phyloP scores from a whole-genome alignment of 257 asterid genomes.

The Craterostigma plantagineum region DNA sequence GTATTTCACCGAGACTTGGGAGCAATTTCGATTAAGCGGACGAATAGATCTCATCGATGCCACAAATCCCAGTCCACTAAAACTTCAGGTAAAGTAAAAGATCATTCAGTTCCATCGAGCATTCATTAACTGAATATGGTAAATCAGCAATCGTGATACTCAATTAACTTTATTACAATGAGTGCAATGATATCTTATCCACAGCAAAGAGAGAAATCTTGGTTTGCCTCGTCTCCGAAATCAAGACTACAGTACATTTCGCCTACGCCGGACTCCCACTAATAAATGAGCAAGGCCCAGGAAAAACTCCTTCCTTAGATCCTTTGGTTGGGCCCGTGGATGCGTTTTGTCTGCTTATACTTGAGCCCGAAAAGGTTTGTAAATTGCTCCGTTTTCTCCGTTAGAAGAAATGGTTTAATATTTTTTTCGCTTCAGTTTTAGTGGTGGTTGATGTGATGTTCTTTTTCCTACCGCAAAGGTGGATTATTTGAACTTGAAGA shows the following conservation, averaged over 20 bases:
- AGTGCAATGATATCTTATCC: too few species aligned
- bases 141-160: too few species aligned
- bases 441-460: too few species aligned
- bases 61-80: conserved; percentile 34
- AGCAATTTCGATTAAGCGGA: conserved; percentile 73
- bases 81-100: conserved; percentile 32
- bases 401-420: background rate
- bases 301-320: conserved; percentile 23
- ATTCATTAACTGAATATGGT: too few species aligned
- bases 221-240: conserved; percentile 64
- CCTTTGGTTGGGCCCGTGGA: conserved; percentile 51
- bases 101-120: background rate
- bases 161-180: too few species aligned
- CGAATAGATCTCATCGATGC: conserved; percentile 54
- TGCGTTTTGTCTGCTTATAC: conserved; percentile 53
- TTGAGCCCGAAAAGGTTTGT: conserved; percentile 72
- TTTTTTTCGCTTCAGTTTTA: background rate
- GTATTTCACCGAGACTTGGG: conserved; percentile 93
- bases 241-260: conserved; percentile 69
- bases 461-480: too few species aligned
- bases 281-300: conserved; percentile 21
- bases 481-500: conserved; percentile 74
- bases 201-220: conserved; percentile 76
- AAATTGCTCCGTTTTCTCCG: conserved; percentile 1
- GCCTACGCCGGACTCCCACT: conserved; percentile 48